Evolutionary conservation across 176 grass and related monocot species (phyloP).

Genomic region (Avena atlantica): DNA sequence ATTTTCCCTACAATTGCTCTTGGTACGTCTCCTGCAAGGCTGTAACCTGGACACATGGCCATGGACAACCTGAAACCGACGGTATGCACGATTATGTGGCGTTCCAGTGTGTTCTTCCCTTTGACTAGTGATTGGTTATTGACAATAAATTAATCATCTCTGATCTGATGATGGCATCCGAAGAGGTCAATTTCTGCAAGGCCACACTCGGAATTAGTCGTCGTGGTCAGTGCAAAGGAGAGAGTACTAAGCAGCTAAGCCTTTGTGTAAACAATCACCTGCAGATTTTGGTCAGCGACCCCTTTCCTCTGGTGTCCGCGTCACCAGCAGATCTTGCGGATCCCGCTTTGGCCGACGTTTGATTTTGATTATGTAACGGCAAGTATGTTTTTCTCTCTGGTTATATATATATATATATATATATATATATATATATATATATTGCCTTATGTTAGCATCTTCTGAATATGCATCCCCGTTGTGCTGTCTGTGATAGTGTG

Average conservation of each 20-base stretch:
- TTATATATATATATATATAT: too few species aligned
- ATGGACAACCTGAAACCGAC: slow-evolving; percentile 15
- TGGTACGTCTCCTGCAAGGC: neutral
- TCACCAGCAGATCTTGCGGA: slow-evolving; percentile 18
- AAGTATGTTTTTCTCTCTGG: neutral
- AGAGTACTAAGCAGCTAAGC: neutral
- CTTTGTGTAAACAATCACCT: neutral
- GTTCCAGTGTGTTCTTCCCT: slow-evolving; percentile 26
- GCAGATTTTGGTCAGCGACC: slow-evolving; percentile 38
- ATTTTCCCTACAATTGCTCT: neutral
- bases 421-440: too few species aligned
- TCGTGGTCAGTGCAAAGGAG: neutral
- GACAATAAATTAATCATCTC: neutral
- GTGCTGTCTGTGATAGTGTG: neutral
- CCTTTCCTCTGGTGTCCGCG: slow-evolving; percentile 26
- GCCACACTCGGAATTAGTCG: slow-evolving; percentile 31
- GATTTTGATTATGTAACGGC: slow-evolving; percentile 1
- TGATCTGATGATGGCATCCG: neutral
- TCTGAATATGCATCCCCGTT: neutral
- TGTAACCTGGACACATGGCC: slow-evolving; percentile 17
- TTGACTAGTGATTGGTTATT: slow-evolving; percentile 11
- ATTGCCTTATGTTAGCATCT: neutral
- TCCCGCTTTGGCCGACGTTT: slow-evolving; percentile 25
- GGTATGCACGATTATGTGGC: neutral
- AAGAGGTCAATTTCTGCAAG: slow-evolving; percentile 37